Base-by-base conservation (phyloP, 2,329 filamentous ascomycete species). In the Nothophoma quercina region DNA sequence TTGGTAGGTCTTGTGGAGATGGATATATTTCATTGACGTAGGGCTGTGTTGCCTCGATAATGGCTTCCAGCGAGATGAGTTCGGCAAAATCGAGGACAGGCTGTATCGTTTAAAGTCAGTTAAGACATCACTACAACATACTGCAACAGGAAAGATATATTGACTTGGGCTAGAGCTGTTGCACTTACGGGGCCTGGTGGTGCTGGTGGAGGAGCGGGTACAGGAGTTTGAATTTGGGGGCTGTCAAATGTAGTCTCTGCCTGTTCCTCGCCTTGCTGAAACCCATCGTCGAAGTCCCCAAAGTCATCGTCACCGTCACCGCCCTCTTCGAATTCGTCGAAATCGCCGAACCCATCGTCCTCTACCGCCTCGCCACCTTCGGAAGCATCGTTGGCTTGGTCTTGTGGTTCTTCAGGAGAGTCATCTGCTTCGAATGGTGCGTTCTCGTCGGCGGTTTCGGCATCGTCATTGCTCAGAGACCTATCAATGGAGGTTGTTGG, bases 281-380 rank as follows among this genome's bases (percentile, higher is more conserved):
- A 75, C 55, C 71, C 74, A 68, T 78, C 79, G 62, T 80, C 79
- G 66, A 82, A 81, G 65, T 81, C 79, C 56, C 78, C 79, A 75
- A 81, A 81, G 65, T 81, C 79, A 66, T 79, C 78, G 29, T 59
- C 59, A 36, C 70, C 78, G 33, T 75, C 72, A 46, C 78, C 78
- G 58, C 84, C 77, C 61, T 80, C 75, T 65, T 81, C 79, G 67
- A 87, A 85, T 56, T 87, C 82, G 68, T 86, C 86, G 75, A 90
- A 90, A 66, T 90, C 87, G 57, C 60, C 64, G 71, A 86, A 85
- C 61, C 88, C 88, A 74, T 91, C 91, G 65, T 90, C 88, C 65
- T 85, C 78, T 30, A 60, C 75, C 36, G 73, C 72, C 61, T 73
- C 69, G 21, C 69, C 72, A 61, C 46, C 44, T 26, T 60, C 53